These are phyloP conservation scores for Ambrosiella xylebori DNA, from an alignment of 2,329 filamentous ascomycete species.

Conservation along the genomic window DNA sequence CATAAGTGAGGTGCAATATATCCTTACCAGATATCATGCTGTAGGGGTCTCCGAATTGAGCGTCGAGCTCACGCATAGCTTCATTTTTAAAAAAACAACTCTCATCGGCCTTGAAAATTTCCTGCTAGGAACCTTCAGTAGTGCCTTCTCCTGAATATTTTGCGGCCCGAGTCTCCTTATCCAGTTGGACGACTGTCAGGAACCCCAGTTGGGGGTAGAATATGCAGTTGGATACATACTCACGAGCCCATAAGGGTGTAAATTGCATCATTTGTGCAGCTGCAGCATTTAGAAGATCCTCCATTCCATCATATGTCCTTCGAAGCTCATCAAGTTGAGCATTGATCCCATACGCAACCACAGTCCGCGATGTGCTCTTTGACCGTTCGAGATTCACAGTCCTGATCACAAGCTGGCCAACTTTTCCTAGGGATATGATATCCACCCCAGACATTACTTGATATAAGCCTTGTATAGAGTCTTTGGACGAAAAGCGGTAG, in stretches of 20 bases:
- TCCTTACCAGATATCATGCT: slow-evolving; percentile 58
- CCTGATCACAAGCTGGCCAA: slow-evolving; percentile 5
- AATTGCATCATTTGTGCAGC: slow-evolving; percentile 43
- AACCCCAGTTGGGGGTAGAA: slow-evolving; percentile 90
- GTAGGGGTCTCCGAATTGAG: slow-evolving; percentile 69
- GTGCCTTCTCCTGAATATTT: slow-evolving; percentile 43
- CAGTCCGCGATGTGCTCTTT: slow-evolving; percentile 50
- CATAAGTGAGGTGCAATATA: too few relatives aligned
- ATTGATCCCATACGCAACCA: slow-evolving; percentile 57
- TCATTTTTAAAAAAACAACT: slow-evolving; percentile 73
- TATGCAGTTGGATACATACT: slow-evolving; percentile 53
- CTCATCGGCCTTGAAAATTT: slow-evolving; percentile 55
- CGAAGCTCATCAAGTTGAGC: slow-evolving; percentile 62
- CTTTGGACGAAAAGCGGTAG: neutral
- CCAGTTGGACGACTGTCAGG: slow-evolving; percentile 53
- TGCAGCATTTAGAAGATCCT: slow-evolving; percentile 51
- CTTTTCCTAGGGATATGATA: neutral
- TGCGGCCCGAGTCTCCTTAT: slow-evolving; percentile 32
- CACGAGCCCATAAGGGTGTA: slow-evolving; percentile 41
- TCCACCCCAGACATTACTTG: neutral
- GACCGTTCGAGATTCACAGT: slow-evolving; percentile 25
- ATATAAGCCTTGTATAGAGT: neutral
- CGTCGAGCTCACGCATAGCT: slow-evolving; percentile 66
- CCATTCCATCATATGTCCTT: slow-evolving; percentile 59
- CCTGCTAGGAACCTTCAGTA: slow-evolving; percentile 50